A percentile compares a stretch with the other conserved stretches of the same genome.
phyloP scores from a whole-genome alignment of 345 rosid genomes.

The Cardamine resedifolia region DNA sequence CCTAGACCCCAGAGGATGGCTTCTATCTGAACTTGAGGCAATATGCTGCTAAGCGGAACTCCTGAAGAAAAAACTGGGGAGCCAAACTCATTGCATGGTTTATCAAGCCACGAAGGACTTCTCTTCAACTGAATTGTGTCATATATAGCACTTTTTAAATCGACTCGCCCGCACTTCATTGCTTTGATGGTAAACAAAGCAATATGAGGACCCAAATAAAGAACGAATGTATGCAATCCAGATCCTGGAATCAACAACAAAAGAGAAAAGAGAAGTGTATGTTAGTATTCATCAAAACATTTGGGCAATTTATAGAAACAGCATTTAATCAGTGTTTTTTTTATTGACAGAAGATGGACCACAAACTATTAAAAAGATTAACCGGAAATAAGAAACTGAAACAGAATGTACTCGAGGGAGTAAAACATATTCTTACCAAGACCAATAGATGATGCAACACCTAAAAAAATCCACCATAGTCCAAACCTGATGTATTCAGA shows the following conservation, averaged over 20 bases:
- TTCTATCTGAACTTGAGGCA: conserved; percentile 88
- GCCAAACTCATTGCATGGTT: conserved; percentile 81
- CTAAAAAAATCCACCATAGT: conserved; percentile 89
- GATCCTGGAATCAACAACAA: conserved; percentile 56
- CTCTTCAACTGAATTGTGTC: conserved; percentile 88
- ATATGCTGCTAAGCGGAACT: conserved; percentile 82
- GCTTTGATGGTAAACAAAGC: conserved; percentile 90
- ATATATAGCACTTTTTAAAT: conserved; percentile 79
- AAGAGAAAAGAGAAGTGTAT: neutral
- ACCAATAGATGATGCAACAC: conserved; percentile 96
- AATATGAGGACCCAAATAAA: conserved; percentile 93
- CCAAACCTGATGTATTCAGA: conserved; percentile 64
- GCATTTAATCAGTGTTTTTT: neutral
- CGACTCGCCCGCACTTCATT: conserved; percentile 87
- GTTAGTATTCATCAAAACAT: conserved; percentile 7
- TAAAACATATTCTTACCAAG: conserved; percentile 60
- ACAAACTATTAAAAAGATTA: neutral
- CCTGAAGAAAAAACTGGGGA: conserved; percentile 59
- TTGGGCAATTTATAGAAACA: neutral
- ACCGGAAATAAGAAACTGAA: neutral
- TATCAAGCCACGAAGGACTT: conserved; percentile 86
- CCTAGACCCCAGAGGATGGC: conserved; percentile 93
- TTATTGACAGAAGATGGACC: neutral
- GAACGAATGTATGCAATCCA: conserved; percentile 96
- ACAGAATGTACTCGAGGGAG: neutral